phyloP scores from a whole-genome alignment of 106 monocot genomes.

The Iris macrosiphon region DNA sequence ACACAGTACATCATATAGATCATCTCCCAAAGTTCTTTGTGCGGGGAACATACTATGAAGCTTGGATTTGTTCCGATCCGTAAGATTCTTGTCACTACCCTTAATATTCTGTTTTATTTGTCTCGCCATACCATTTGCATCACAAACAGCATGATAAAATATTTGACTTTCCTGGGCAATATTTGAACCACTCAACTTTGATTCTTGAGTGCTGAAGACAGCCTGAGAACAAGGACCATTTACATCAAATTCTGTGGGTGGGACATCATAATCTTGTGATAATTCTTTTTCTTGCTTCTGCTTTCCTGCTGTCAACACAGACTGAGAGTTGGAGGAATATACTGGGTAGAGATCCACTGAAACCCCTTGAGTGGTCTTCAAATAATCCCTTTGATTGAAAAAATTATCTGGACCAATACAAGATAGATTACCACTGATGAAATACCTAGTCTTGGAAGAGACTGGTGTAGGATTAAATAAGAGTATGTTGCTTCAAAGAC shows the following conservation, averaged over 20 bases:
- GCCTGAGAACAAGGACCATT: too few relatives aligned
- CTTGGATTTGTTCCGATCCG: not conserved
- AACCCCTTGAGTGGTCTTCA: not conserved
- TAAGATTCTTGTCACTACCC: not conserved
- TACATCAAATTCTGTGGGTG: constrained; percentile 5
- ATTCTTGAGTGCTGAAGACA: constrained; percentile 4
- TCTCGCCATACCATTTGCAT: not conserved
- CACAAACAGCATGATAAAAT: constrained; percentile 1
- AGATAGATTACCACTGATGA: too few relatives aligned
- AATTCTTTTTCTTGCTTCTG: constrained; percentile 9
- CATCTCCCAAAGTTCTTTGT: constrained; percentile 21
- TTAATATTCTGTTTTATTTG: not conserved
- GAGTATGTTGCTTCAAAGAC: too few relatives aligned
- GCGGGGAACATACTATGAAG: not conserved
- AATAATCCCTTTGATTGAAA: constrained; percentile 1
- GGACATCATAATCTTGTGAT: constrained; percentile 5
- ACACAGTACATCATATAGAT: constrained; percentile 69
- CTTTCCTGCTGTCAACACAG: constrained; percentile 3
- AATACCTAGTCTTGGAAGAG: too few relatives aligned
- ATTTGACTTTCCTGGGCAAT: constrained; percentile 5
- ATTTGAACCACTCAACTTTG: constrained; percentile 9
- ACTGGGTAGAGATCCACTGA: not conserved
- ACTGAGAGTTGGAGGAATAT: not conserved
- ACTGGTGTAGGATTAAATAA: too few relatives aligned
- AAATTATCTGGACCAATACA: too few relatives aligned